Conservation (phyloP, 2,329 filamentous ascomycete genomes). For the Colletotrichum destructivum region DNA sequence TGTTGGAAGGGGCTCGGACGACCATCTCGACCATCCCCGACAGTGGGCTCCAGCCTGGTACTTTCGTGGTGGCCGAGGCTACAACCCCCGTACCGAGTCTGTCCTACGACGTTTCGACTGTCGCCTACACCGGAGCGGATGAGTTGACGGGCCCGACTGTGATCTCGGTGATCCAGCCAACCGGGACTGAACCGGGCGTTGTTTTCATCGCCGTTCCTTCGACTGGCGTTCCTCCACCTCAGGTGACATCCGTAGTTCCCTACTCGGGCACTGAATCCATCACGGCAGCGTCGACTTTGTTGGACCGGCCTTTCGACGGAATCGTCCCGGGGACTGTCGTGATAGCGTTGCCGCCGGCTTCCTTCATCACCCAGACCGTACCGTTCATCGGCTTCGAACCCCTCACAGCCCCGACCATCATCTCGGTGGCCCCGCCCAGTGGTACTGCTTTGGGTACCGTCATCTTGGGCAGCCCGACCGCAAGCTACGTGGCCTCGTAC, state of each 20-base stretch:
- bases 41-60: constrained; percentile 17
- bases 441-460: constrained; percentile 35
- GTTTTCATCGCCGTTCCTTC: constrained; percentile 31
- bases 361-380: constrained; percentile 15
- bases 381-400: neutral
- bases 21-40: constrained; percentile 38
- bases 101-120: constrained; percentile 22
- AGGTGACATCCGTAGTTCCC: constrained; percentile 30
- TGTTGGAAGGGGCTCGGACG: neutral
- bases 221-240: constrained; percentile 26
- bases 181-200: constrained; percentile 25
- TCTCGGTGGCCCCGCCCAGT: constrained; percentile 27
- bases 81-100: neutral
- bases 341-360: constrained; percentile 15
- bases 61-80: constrained; percentile 18
- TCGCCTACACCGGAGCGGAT: constrained; percentile 22
- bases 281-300: constrained; percentile 29
- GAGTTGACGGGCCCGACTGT: constrained; percentile 17
- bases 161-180: constrained; percentile 30
- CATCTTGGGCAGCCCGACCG: constrained; percentile 26
- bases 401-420: neutral
- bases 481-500: constrained; percentile 8
- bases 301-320: constrained; percentile 25
- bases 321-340: constrained; percentile 3
- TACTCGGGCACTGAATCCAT: constrained; percentile 8